phyloP scores from a whole-genome alignment of 441 rosid genomes.

The Erysimum pusillum region DNA sequence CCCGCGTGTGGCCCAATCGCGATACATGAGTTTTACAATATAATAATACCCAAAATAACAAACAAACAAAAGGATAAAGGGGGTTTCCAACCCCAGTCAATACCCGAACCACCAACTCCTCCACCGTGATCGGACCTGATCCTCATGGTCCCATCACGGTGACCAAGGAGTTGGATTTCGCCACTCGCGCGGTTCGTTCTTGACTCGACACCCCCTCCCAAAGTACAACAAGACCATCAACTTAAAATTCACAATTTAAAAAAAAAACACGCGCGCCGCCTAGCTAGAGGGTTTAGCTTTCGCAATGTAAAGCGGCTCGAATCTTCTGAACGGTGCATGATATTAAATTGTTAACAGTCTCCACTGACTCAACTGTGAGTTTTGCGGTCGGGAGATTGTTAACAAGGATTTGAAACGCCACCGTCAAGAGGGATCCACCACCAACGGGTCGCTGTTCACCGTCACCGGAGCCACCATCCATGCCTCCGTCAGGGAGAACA shows the following conservation, averaged over 20 bases:
- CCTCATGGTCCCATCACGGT: conserved; percentile 44
- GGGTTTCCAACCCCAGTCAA: conserved; percentile 81
- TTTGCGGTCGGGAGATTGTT: conserved; percentile 61
- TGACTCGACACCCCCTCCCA: conserved; percentile 82
- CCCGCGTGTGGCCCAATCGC: conserved; percentile 31
- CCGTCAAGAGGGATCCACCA: conserved; percentile 60
- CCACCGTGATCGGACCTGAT: conserved; percentile 47
- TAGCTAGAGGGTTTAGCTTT: conserved; percentile 50
- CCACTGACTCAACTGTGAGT: conserved; percentile 67
- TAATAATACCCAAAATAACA: background rate
- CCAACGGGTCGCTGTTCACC: conserved; percentile 40
- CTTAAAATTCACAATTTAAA: conserved; percentile 17
- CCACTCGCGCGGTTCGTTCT: conserved; percentile 92
- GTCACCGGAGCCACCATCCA: conserved; percentile 8
- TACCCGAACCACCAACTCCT: conserved; percentile 97
- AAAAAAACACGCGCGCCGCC: background rate
- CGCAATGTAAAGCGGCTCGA: conserved; percentile 79
- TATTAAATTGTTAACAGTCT: conserved; percentile 62
- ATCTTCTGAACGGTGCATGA: conserved; percentile 68
- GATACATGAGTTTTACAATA: conserved; percentile 13
- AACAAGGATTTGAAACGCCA: conserved; percentile 85
- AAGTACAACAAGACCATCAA: conserved; percentile 7
- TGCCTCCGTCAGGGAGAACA: conserved; percentile 78
- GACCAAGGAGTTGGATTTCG: conserved; percentile 56
- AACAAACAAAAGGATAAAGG: conserved; percentile 2